Evolutionary conservation across 2,329 filamentous ascomycete species (phyloP), one percentile per base, ranked within the genome.

Genomic region (Zalaria sp.): DNA sequence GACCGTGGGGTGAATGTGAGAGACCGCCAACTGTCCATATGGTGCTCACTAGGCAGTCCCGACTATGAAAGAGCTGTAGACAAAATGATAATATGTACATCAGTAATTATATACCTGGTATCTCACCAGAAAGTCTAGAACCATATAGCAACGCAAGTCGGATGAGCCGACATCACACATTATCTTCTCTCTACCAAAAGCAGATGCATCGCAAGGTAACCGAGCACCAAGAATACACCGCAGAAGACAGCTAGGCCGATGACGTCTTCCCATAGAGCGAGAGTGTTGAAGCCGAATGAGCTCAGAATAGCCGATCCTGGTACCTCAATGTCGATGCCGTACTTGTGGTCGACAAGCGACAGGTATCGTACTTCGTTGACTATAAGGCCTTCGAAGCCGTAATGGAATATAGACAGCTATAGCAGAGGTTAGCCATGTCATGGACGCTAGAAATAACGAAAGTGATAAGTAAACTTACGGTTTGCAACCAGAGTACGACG

Each of bases 321-420:
- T 0, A 98, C 87, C 40, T 91, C 89, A 48, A 98, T 98, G 55
- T 96, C 87, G 4, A 98, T 75, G 4, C 91, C 91, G 46, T 94
- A 95, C 63, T 96, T 93, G 61, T 91, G 81, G 59, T 98, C 91
- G 35, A 93, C 77, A 26, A 98, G 73, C 0, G 83, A 89, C 35
- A 98, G 69, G 53, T 86, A 85, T 26, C 86, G 79, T 37, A 95
- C 93, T 65, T 98, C 91, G 57, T 96, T 98, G 52, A 98, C 91
- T 48, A 96, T 93, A 9, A 98, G 73, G 2, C 85, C 83, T 68
- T 98, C 91, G 53, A 96, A 96, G 4, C 82, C 89, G 57, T 93
- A 98, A 59, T 98, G 91, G 73, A 98, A 98, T 48, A 98, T 98
- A 2, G 88, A 95, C 5, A 98, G 67, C 64, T 81, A 51, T 27